Percentiles rank a stretch among this genome's conserved stretches.
Conservation (phyloP, 2,329 filamentous ascomycete species). For the Sclerotinia nivalis region DNA sequence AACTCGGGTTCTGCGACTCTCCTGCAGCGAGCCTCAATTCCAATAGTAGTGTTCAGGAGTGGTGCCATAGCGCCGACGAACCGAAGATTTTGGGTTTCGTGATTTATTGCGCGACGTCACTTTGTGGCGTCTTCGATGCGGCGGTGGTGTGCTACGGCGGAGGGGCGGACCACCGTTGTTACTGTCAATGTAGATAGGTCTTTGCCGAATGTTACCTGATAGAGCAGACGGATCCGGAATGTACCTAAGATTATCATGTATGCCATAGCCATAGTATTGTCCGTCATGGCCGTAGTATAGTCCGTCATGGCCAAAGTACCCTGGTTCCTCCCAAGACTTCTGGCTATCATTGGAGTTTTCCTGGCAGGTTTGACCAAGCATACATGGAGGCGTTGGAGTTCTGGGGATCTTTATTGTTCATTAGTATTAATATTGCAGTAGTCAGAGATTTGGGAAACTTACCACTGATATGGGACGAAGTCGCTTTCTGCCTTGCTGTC, state of each 20-base stretch:
- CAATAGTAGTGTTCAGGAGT: neutral
- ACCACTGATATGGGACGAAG: neutral
- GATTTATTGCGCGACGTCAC: too few relatives aligned
- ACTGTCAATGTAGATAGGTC: too few relatives aligned
- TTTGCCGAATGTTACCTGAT: neutral
- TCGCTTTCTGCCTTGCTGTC: neutral
- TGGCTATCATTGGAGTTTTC: neutral
- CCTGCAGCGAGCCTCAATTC: neutral
- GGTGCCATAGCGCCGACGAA: neutral
- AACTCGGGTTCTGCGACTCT: neutral
- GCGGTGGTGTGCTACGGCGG: neutral
- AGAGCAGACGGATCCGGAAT: neutral
- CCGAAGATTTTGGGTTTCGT: neutral
- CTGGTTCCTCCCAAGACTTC: neutral
- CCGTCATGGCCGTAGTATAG: neutral
- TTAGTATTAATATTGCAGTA: neutral
- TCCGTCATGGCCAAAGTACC: neutral
- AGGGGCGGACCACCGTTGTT: neutral
- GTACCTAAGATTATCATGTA: too few relatives aligned
- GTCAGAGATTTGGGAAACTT: neutral
- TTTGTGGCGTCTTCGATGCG: neutral
- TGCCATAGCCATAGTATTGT: neutral
- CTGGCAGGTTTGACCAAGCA: neutral
- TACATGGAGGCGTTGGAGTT: neutral
- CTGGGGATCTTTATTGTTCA: neutral